Evolutionary conservation across 352 stramenopile species (phyloP).

Genomic region (Globisporangium viniferum): DNA sequence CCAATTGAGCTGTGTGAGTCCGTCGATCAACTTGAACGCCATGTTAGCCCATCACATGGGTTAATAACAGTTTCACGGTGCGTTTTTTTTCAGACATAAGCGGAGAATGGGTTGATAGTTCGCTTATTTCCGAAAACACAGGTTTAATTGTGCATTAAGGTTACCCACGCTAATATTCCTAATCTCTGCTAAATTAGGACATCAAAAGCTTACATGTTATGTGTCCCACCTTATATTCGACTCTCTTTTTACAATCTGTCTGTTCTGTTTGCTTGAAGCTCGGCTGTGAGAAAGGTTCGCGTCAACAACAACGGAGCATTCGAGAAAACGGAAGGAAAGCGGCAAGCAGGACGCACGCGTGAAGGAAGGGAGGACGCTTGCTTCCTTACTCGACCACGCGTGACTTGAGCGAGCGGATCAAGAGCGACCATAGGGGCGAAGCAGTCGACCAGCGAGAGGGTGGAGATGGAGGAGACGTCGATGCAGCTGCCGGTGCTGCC

Average conservation of each 20-base stretch:
- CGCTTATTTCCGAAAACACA: neutral
- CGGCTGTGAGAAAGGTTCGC: constrained; percentile 1
- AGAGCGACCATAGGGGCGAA: constrained; percentile 19
- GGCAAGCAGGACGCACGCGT: neutral
- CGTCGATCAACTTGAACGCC: neutral
- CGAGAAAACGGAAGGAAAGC: constrained; percentile 6
- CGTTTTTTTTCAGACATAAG: neutral
- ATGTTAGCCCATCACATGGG: neutral
- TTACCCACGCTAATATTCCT: neutral
- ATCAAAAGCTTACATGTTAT: neutral
- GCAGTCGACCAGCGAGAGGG: constrained; percentile 15
- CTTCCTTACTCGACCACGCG: neutral
- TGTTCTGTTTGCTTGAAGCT: constrained; percentile 3
- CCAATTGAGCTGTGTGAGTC: neutral
- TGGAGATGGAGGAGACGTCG: constrained; percentile 23
- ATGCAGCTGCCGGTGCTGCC: constrained; percentile 61
- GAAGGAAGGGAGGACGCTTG: neutral
- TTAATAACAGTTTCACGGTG: neutral
- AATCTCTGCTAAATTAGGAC: neutral
- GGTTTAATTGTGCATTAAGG: neutral
- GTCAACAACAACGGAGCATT: constrained; percentile 12
- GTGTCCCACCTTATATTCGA: neutral
- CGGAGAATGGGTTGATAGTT: neutral
- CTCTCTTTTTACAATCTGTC: neutral
- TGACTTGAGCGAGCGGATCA: neutral